Conservation (phyloP, 352 stramenopile species). For the Phytopythium chamaehyphon region DNA sequence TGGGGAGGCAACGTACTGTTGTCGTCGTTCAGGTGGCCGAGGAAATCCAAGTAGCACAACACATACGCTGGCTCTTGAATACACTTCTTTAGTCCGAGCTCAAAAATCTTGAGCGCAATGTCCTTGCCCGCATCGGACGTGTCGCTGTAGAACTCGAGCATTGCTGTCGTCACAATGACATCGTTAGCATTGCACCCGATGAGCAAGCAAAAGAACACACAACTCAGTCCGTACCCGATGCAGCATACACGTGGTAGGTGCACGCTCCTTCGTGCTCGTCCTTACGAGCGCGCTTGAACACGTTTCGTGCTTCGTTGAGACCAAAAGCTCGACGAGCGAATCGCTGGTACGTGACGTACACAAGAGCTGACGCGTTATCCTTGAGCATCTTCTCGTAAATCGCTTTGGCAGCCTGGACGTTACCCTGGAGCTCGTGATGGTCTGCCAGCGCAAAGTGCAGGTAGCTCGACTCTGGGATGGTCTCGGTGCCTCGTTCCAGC, state of each 20-base stretch:
- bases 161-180: slow-evolving; percentile 24
- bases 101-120: slow-evolving; percentile 88
- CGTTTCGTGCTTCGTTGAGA: slow-evolving; percentile 61
- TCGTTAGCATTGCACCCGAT: slow-evolving; percentile 1
- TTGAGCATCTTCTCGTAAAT: slow-evolving; percentile 84
- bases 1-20: slow-evolving; percentile 58
- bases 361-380: slow-evolving; percentile 64
- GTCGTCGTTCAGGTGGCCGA: slow-evolving; percentile 85
- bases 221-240: slow-evolving; percentile 46
- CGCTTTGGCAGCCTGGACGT: slow-evolving; percentile 56
- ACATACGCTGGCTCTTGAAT: slow-evolving; percentile 85
- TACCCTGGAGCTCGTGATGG: slow-evolving; percentile 71
- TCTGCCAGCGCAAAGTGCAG: slow-evolving; percentile 78
- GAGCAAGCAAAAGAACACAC: neutral
- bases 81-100: slow-evolving; percentile 85
- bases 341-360: slow-evolving; percentile 83
- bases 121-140: slow-evolving; percentile 78
- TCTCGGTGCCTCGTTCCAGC: slow-evolving; percentile 73
- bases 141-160: slow-evolving; percentile 86
- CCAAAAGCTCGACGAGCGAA: slow-evolving; percentile 78
- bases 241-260: slow-evolving; percentile 80
- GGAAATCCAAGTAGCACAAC: slow-evolving; percentile 83
- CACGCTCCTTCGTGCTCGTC: slow-evolving; percentile 79
- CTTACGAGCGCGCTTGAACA: slow-evolving; percentile 82
- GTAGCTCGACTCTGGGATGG: slow-evolving; percentile 76